phyloP scores from a whole-genome alignment of 2,329 filamentous ascomycete species.

The Colletotrichum orchidophilum region DNA sequence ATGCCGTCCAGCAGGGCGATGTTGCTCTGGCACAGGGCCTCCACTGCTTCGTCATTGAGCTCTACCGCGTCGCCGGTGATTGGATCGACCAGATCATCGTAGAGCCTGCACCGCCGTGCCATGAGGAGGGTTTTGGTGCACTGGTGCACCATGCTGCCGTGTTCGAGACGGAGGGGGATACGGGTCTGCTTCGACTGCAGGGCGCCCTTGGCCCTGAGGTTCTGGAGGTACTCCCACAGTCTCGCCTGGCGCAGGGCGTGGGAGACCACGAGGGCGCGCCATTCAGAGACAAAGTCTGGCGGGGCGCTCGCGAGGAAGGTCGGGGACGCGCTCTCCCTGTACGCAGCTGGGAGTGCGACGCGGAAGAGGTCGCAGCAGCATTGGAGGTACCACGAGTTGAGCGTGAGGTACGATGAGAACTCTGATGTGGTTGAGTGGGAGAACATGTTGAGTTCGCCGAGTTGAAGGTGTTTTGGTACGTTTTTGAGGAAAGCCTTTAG shows the following conservation, averaged over 20 bases:
- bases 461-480: constrained; percentile 4
- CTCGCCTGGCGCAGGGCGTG: constrained; percentile 11
- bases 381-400: constrained; percentile 25
- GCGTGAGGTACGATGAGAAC: constrained; percentile 10
- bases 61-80: not conserved
- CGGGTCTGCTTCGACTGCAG: constrained; percentile 21
- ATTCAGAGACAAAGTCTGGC: not conserved
- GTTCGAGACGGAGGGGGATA: constrained; percentile 8
- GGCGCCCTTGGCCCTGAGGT: not conserved
- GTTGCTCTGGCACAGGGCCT: constrained; percentile 9
- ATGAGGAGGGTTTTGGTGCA: constrained; percentile 24
- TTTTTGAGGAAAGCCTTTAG: not conserved
- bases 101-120: not conserved
- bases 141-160: constrained; percentile 16
- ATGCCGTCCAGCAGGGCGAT: constrained; percentile 15
- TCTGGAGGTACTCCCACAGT: constrained; percentile 16
- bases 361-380: constrained; percentile 20
- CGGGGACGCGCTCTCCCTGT: constrained; percentile 1
- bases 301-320: constrained; percentile 10
- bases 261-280: constrained; percentile 8
- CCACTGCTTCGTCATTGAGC: not conserved
- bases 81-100: not conserved
- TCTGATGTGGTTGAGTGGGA: constrained; percentile 18
- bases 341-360: not conserved
- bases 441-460: constrained; percentile 17